Evolutionary conservation across 352 stramenopile species (phyloP), one percentile per base, ranked within the genome.

Genomic region (Globisporangium sylvaticum): DNA sequence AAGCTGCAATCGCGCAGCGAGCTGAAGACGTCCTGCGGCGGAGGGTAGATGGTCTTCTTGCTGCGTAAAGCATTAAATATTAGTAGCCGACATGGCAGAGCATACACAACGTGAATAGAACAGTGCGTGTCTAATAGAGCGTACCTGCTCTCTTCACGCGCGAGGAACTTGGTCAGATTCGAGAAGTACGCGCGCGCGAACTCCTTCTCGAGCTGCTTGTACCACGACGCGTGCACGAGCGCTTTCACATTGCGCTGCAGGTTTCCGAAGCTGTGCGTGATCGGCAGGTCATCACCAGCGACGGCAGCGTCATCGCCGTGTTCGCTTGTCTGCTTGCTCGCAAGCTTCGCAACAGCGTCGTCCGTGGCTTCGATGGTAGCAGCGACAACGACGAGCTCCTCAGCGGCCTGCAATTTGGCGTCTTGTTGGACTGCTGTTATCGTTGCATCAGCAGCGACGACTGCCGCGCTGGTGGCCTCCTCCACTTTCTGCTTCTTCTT

Each of bases 1-100:
- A 98, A 89, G 10, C 87, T 78, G 64, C 81, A 97, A 25, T 97
- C 78, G 68, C 97, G 93, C 55, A 98, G 77, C 18, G 92, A 83
- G 1, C 90, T 81, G 76, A 98, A 98, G 12, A 97, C 78, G 52
- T 98, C 82, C 15, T 82, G 61, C 3, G 84, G 76, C 24, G 91
- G 88, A 22, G 94, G 95, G 68, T 94, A 98, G 25, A 98, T 83
- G 14, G 70, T 91, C 69, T 88, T 79, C 48, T 91, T 91, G 58
- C 76, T 79, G 32, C 10, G 22, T 4, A 55, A 29, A 27, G 20
- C 20, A 24, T 4, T 10, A 60, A n/a, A n/a, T n/a, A 32, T 67
- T 4, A 70, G 20, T 1, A 7, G n/a, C 15, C 39, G 1, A 1
- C 39, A 48, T 48, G 15, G 15, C 15, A 48, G 39, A 48, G 15